Percentiles rank a stretch among this genome's conserved stretches.
phyloP scores from a whole-genome alignment of 2,329 filamentous ascomycete species.

The Fusarium sp. region DNA sequence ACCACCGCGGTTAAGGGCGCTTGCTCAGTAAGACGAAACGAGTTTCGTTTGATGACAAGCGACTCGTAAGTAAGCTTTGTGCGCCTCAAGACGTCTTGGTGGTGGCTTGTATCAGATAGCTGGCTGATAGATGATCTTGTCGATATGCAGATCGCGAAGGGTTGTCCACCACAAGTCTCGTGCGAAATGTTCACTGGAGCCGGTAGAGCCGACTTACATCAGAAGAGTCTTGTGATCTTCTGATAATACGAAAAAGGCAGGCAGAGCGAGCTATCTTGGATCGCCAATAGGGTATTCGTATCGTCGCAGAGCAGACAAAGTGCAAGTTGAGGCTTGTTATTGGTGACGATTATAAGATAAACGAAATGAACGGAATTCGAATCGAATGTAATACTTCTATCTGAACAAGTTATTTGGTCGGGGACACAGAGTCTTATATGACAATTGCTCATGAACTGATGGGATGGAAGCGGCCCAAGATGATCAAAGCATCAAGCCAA shows the following conservation, averaged over 20 bases:
- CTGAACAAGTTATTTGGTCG: slow-evolving; percentile 17
- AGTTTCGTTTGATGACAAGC: slow-evolving; percentile 19
- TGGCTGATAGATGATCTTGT: slow-evolving; percentile 28
- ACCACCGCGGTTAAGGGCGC: slow-evolving; percentile 28
- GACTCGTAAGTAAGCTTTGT: slow-evolving; percentile 29
- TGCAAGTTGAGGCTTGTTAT: slow-evolving; percentile 2
- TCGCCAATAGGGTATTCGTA: slow-evolving; percentile 12
- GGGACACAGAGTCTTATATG: slow-evolving; percentile 44
- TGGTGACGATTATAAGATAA: neutral
- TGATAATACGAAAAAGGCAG: slow-evolving; percentile 22
- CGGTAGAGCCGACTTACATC: slow-evolving; percentile 31
- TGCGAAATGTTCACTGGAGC: slow-evolving; percentile 18
- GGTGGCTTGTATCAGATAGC: slow-evolving; percentile 40
- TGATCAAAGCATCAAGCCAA: slow-evolving; percentile 43
- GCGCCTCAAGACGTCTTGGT: slow-evolving; percentile 9
- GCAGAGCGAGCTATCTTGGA: slow-evolving; percentile 10
- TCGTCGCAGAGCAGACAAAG: slow-evolving; percentile 6
- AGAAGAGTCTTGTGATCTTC: slow-evolving; percentile 27
- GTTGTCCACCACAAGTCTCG: slow-evolving; percentile 7
- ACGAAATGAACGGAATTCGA: slow-evolving; percentile 3
- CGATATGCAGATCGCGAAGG: slow-evolving; percentile 26
- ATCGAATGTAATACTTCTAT: slow-evolving; percentile 2
- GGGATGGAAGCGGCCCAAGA: slow-evolving; percentile 36
- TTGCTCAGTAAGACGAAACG: slow-evolving; percentile 11
- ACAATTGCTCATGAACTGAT: slow-evolving; percentile 33